phyloP scores from a whole-genome alignment of 1,284 basidiomycete species.

The Fomitopsis palustris region DNA sequence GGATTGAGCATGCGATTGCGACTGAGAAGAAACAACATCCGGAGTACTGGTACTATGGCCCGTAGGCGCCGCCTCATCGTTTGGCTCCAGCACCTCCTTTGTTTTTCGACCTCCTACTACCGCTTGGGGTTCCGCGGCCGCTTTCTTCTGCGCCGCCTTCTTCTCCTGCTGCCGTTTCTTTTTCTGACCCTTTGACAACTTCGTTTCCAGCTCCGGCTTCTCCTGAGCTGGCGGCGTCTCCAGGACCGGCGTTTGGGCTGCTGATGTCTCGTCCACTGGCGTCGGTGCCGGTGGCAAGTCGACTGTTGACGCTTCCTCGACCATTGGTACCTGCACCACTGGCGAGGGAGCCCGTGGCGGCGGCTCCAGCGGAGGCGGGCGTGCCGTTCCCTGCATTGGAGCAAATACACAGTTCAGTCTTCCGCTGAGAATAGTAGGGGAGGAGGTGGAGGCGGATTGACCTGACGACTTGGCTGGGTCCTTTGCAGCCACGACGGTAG shows the following conservation, averaged over 20 bases:
- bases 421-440: conserved; percentile 15
- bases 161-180: neutral
- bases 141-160: conserved; percentile 1
- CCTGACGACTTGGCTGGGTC: conserved; percentile 11
- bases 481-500: conserved; percentile 5
- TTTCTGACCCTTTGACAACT: conserved; percentile 11
- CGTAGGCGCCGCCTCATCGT: neutral
- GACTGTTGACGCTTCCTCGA: conserved; percentile 9
- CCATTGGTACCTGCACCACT: conserved; percentile 8
- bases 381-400: conserved; percentile 18
- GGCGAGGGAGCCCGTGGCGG: conserved; percentile 4
- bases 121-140: neutral
- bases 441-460: conserved; percentile 18
- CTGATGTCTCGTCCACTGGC: conserved; percentile 3
- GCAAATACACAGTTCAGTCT: conserved; percentile 22
- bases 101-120: neutral
- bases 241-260: conserved; percentile 3
- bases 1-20: conserved; percentile 4
- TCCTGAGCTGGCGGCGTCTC: conserved; percentile 8
- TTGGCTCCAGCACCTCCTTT: neutral
- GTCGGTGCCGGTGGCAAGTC: conserved; percentile 9
- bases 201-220: conserved; percentile 11
- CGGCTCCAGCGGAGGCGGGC: neutral
- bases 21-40: neutral
- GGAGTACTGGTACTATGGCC: conserved; percentile 8